Conservation (phyloP, 345 rosid species). For the Capsella bursapastoris region DNA sequence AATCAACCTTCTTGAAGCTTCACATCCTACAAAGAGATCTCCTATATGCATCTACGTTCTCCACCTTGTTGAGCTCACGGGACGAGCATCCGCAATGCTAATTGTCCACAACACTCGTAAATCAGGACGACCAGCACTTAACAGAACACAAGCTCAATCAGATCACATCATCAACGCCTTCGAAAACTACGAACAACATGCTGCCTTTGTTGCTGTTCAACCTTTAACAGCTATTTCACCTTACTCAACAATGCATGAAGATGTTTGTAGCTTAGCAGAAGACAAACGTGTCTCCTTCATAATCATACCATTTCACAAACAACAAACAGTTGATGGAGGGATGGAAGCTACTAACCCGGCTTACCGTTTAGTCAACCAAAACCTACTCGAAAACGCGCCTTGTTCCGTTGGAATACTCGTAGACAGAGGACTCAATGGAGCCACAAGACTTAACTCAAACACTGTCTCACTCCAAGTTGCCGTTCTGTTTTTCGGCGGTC, state of each 20-base stretch:
- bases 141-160: constrained; percentile 92
- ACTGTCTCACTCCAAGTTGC: constrained; percentile 68
- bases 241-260: constrained; percentile 95
- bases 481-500: constrained; percentile 84
- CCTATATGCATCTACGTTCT: constrained; percentile 80
- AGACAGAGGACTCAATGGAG: constrained; percentile 77
- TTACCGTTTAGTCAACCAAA: constrained; percentile 76
- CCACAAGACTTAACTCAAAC: constrained; percentile 57
- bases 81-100: constrained; percentile 94
- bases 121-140: constrained; percentile 70
- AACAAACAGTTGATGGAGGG: constrained; percentile 91
- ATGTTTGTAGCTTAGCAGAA: constrained; percentile 84
- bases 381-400: constrained; percentile 71
- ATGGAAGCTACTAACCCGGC: constrained; percentile 97
- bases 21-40: constrained; percentile 76
- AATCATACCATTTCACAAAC: constrained; percentile 92
- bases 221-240: constrained; percentile 93
- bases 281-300: constrained; percentile 78
- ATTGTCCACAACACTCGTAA: constrained; percentile 82
- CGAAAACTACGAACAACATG: constrained; percentile 80
- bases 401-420: constrained; percentile 91
- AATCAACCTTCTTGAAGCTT: constrained; percentile 85
- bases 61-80: constrained; percentile 94
- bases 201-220: constrained; percentile 61
- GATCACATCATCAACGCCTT: constrained; percentile 92